Conservation (phyloP, 768 basidiomycete species). For the Heimioporus sp. region DNA sequence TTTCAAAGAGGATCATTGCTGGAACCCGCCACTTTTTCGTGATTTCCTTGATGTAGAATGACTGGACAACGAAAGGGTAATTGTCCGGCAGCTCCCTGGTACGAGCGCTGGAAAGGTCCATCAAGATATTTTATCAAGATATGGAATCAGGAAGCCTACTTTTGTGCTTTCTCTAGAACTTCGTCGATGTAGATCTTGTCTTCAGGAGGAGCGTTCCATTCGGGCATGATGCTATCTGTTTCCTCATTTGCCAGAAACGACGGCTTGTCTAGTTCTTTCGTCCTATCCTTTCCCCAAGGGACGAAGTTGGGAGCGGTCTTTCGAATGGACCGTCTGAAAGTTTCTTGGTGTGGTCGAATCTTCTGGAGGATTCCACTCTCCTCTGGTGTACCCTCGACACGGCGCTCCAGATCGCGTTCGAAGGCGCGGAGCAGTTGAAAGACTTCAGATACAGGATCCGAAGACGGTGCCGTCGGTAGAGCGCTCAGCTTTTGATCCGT, state of each 20-base stretch:
- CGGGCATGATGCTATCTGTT: constrained; percentile 6
- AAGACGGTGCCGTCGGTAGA: constrained; percentile 53
- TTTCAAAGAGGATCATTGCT: constrained; percentile 42
- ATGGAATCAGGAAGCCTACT: constrained; percentile 36
- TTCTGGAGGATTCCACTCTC: constrained; percentile 52
- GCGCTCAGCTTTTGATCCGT: constrained; percentile 32
- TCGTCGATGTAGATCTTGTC: constrained; percentile 48
- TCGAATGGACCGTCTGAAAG: constrained; percentile 48
- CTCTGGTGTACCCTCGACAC: constrained; percentile 54
- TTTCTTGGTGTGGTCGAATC: constrained; percentile 47
- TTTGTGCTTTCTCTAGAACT: constrained; percentile 43
- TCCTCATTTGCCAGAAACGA: constrained; percentile 44
- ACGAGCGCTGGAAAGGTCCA: constrained; percentile 45
- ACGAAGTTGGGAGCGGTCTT: constrained; percentile 56
- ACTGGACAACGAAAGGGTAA: constrained; percentile 62
- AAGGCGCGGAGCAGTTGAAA: constrained; percentile 48
- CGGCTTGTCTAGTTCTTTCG: constrained; percentile 5
- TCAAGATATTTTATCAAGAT: not conserved
- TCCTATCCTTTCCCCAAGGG: constrained; percentile 38
- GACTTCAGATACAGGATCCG: constrained; percentile 58
- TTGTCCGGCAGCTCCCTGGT: constrained; percentile 69
- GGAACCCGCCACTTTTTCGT: constrained; percentile 50
- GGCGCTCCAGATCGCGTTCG: constrained; percentile 38
- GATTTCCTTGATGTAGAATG: constrained; percentile 44
- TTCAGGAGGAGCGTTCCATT: not conserved